These are phyloP conservation scores for Xylaria palmicola DNA, from an alignment of 495 filamentous ascomycete species.

Conservation along the genomic window DNA sequence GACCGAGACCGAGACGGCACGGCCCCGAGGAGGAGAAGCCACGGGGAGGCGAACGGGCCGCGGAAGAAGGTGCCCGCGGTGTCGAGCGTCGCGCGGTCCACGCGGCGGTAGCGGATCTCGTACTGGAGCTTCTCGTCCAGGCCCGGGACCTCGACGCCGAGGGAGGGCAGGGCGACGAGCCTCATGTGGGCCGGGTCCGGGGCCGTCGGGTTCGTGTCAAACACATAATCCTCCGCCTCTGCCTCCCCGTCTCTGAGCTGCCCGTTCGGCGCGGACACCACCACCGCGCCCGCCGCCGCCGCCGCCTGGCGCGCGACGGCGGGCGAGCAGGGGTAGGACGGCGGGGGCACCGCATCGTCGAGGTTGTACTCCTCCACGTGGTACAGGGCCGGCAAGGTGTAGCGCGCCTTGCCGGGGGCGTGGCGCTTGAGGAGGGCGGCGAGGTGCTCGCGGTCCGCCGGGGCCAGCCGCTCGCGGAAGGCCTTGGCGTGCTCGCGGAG, in stretches of 20 bases:
- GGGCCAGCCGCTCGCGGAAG: conserved; percentile 38
- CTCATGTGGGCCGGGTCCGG: conserved; percentile 22
- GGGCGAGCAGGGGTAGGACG: background rate
- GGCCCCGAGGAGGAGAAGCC: background rate
- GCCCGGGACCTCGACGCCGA: conserved; percentile 37
- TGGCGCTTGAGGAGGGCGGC: conserved; percentile 34
- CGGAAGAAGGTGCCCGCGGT: conserved; percentile 17
- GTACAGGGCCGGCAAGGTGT: conserved; percentile 53
- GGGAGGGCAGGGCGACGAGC: conserved; percentile 52
- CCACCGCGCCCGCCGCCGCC: background rate
- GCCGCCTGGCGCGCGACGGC: background rate
- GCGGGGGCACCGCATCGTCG: conserved; percentile 2
- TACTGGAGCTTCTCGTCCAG: conserved; percentile 40
- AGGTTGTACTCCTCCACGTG: conserved; percentile 28
- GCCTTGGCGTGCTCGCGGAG: conserved; percentile 45
- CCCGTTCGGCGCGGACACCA: background rate
- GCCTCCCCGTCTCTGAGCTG: background rate
- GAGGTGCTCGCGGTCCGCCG: conserved; percentile 28
- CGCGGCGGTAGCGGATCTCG: conserved; percentile 49
- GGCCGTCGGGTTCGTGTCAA: conserved; percentile 12
- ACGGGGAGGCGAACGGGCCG: background rate
- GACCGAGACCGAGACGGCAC: background rate
- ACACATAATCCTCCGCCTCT: background rate
- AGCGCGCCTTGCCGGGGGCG: conserved; percentile 53
- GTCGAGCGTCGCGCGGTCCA: conserved; percentile 33